A percentile compares a stretch with the other conserved stretches of the same genome.
These are phyloP conservation scores for Botryotinia calthae DNA, from an alignment of 2,329 filamentous ascomycete species.

Conservation along the genomic window DNA sequence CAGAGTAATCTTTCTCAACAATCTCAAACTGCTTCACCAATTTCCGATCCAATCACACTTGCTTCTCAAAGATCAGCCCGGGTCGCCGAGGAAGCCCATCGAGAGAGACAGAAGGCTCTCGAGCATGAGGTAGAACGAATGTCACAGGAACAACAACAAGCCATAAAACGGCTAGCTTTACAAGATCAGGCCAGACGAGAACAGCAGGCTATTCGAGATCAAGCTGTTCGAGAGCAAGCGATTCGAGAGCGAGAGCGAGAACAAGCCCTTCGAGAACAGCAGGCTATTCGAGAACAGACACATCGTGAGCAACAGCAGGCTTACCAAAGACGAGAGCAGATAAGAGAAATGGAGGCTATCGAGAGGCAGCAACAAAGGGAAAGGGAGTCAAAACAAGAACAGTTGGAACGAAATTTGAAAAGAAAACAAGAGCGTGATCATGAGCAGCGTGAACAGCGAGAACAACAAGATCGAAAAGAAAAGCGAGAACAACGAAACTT, in stretches of 20 bases:
- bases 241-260: not conserved
- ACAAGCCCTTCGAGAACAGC: constrained; percentile 4
- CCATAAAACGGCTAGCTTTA: constrained; percentile 20
- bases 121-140: constrained; percentile 12
- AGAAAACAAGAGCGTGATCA: constrained; percentile 24
- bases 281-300: not conserved
- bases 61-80: constrained; percentile 4
- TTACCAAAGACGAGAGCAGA: not conserved
- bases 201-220: not conserved
- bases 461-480: constrained; percentile 22
- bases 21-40: constrained; percentile 10
- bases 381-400: constrained; percentile 7
- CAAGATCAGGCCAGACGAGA: constrained; percentile 16
- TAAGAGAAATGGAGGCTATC: constrained; percentile 8
- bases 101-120: constrained; percentile 5
- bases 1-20: constrained; percentile 19
- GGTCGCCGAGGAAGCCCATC: constrained; percentile 9
- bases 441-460: constrained; percentile 17
- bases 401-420: not conserved
- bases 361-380: constrained; percentile 5
- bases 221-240: constrained; percentile 3
- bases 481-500: constrained; percentile 30
- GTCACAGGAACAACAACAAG: constrained; percentile 12
- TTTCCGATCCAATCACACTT: not conserved
- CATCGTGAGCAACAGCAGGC: constrained; percentile 6